Evolutionary conservation across 805 yeast species (phyloP).

Genomic region (Sugiyamaella valdiviana): DNA sequence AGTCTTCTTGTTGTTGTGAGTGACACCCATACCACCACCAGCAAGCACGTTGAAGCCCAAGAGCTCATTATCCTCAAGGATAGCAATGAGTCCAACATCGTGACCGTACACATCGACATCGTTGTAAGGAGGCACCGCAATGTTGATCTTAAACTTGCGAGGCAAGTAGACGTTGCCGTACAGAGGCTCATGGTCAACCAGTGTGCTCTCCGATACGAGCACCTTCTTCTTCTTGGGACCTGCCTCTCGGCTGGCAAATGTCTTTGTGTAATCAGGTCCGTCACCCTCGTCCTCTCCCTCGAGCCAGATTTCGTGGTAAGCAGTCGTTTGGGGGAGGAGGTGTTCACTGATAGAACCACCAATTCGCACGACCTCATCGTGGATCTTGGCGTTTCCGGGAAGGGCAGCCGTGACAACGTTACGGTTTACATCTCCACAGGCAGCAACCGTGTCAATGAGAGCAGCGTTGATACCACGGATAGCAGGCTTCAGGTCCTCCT

Average conservation of each 20-base stretch:
- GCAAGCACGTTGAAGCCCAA: slow-evolving; percentile 85
- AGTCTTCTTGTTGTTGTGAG: slow-evolving; percentile 94
- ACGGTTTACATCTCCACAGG: slow-evolving; percentile 98
- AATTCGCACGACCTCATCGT: slow-evolving; percentile 59
- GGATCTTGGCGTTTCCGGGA: slow-evolving; percentile 78
- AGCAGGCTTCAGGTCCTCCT: slow-evolving; percentile 80
- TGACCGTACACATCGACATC: slow-evolving; percentile 96
- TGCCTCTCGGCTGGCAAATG: slow-evolving; percentile 57
- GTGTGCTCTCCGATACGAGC: slow-evolving; percentile 77
- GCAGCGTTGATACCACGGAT: slow-evolving; percentile 89
- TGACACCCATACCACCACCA: slow-evolving; percentile 99
- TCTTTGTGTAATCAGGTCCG: slow-evolving; percentile 55
- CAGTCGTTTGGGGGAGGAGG: slow-evolving; percentile 84
- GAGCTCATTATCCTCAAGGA: slow-evolving; percentile 54
- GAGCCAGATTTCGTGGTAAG: slow-evolving; percentile 96
- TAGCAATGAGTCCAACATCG: slow-evolving; percentile 88
- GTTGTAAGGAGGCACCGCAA: slow-evolving; percentile 91
- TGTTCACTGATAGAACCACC: slow-evolving; percentile 70
- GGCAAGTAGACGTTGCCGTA: slow-evolving; percentile 86
- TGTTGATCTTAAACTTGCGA: slow-evolving; percentile 90
- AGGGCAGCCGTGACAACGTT: slow-evolving; percentile 90
- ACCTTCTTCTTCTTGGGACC: slow-evolving; percentile 81
- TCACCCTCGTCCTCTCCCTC: slow-evolving; percentile 76
- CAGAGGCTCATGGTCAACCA: slow-evolving; percentile 75
- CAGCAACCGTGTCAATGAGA: slow-evolving; percentile 90